A percentile compares a stretch with the other conserved stretches of the same genome.
phyloP scores from a whole-genome alignment of 805 yeast species.

The Wickerhamiella nectarea region DNA sequence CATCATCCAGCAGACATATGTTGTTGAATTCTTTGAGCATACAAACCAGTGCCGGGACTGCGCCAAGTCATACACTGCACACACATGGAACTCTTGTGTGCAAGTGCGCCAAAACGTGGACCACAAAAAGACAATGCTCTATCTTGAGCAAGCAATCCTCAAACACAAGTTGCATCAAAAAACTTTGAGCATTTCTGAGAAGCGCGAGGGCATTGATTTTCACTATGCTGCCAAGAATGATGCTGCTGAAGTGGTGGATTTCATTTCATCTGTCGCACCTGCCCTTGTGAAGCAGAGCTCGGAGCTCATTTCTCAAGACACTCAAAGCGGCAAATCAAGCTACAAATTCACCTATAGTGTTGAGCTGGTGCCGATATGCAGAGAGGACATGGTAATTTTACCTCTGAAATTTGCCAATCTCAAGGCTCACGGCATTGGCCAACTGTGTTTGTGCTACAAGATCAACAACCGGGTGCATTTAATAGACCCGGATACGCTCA shows the following conservation, averaged over 20 bases:
- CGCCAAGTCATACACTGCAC: constrained; percentile 84
- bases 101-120: constrained; percentile 92
- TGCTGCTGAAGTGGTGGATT: constrained; percentile 85
- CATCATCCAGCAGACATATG: constrained; percentile 86
- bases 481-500: constrained; percentile 70
- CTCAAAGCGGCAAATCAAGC: constrained; percentile 74
- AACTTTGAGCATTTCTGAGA: constrained; percentile 78
- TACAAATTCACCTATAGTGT: constrained; percentile 82
- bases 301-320: constrained; percentile 77
- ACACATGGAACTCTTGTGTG: constrained; percentile 94
- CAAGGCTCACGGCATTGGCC: constrained; percentile 64
- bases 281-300: constrained; percentile 68
- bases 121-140: constrained; percentile 87
- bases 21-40: constrained; percentile 82
- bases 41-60: constrained; percentile 98
- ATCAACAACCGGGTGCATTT: constrained; percentile 74
- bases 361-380: constrained; percentile 86
- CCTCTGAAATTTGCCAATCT: constrained; percentile 64
- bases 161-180: constrained; percentile 86
- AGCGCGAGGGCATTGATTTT: constrained; percentile 85
- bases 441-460: constrained; percentile 73
- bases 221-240: constrained; percentile 77
- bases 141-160: constrained; percentile 80
- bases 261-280: constrained; percentile 71
- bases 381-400: constrained; percentile 79